Evolutionary conservation across 352 stramenopile species (phyloP), one percentile per base, ranked within the genome.

Genomic region (Thalassiosira livingstoniorum): DNA sequence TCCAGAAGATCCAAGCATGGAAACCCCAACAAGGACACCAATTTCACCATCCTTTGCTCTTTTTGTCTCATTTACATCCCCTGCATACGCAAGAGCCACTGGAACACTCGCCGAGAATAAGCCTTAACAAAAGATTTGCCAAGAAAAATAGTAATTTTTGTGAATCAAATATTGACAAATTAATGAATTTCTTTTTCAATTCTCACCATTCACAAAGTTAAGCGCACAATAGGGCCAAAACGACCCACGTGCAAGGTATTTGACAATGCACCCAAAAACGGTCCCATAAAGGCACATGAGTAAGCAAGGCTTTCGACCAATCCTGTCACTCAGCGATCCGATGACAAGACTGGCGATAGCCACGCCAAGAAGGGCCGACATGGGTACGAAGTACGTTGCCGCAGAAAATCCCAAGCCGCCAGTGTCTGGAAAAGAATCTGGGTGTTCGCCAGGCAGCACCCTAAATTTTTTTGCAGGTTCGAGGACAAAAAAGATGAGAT

Each of bases 331-430:
- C 31, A 83, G 18, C 37, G 31, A 58, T 0, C 76, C 76, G 21
- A 83, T 78, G 15, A 83, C 61, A 21, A 78, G 31, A 27, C 60
- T 75, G 15, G 76, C 51, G 7, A 83, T 72, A 2, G 76, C 67
- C 7, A 83, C 76, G 1, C 76, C 76, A 37, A 83, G 37, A 2
- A 83, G 32, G 39, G 66, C 69, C n/a, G 55, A 70, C 34, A 85
- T 58, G 15, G 76, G 76, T 21, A 83, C n/a, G 51, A 87, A 87
- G 37, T 87, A 87, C 2, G 80, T 87, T 3, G 80, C 80, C 39
- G 66, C 68, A 35, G 76, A 78, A 29, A 87, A 87, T 4, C 53
- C 75, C 42, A 87, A 87, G 0, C 75, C 75, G 0, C 75, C 63
- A 4, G 80, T 84, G 2, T 53, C 23, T 13, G 42, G 43, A 54